Evolutionary conservation across 1,284 basidiomycete species (phyloP).

Genomic region (Phellopilus nigrolimitatus): DNA sequence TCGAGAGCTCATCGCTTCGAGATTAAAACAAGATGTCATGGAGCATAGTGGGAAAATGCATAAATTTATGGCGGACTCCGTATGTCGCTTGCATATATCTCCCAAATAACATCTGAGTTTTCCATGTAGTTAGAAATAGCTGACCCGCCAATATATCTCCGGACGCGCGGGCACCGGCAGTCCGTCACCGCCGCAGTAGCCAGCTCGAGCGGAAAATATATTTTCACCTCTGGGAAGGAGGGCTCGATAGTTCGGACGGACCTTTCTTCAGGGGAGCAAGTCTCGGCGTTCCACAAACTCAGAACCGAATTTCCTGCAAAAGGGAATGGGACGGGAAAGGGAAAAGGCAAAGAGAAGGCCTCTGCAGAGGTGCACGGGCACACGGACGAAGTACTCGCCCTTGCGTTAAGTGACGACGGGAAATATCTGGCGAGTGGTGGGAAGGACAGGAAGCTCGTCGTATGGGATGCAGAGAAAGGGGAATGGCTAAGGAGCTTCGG

Average conservation of each 20-base stretch:
- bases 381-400: slow-evolving; percentile 76
- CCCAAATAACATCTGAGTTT: slow-evolving; percentile 26
- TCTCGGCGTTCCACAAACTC: slow-evolving; percentile 56
- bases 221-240: slow-evolving; percentile 85
- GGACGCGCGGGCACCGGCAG: slow-evolving; percentile 69
- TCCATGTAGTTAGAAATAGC: slow-evolving; percentile 42
- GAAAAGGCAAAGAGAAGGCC: slow-evolving; percentile 54
- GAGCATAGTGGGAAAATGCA: slow-evolving; percentile 85
- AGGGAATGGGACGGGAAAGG: slow-evolving; percentile 37
- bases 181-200: slow-evolving; percentile 75
- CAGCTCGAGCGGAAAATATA: slow-evolving; percentile 59
- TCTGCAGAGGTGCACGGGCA: slow-evolving; percentile 62
- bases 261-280: slow-evolving; percentile 55
- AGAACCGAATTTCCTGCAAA: slow-evolving; percentile 33
- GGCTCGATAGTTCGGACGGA: slow-evolving; percentile 83
- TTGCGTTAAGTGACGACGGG: slow-evolving; percentile 86
- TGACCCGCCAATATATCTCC: slow-evolving; percentile 42
- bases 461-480: slow-evolving; percentile 76
- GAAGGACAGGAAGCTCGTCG: slow-evolving; percentile 72
- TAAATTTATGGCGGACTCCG: slow-evolving; percentile 69
- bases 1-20: slow-evolving; percentile 83
- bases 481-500: slow-evolving; percentile 75
- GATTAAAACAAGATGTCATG: slow-evolving; percentile 85
- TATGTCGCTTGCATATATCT: slow-evolving; percentile 32
- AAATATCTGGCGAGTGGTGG: slow-evolving; percentile 85